phyloP scores from a whole-genome alignment of 1,284 basidiomycete genomes.

The Melampsora americana region DNA sequence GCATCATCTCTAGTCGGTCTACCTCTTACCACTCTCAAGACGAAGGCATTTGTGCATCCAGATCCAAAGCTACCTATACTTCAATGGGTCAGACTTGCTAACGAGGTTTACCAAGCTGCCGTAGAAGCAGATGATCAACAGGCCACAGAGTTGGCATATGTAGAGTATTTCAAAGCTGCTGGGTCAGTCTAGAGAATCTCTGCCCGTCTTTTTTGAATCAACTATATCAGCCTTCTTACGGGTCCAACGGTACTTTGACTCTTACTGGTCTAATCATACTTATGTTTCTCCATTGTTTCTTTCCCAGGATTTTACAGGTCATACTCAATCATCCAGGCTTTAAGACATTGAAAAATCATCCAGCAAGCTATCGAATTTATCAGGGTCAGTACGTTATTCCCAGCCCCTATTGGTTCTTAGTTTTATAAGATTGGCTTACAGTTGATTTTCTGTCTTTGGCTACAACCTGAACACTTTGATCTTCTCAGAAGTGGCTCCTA shows the following conservation, averaged over 20 bases:
- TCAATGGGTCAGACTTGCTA: constrained; percentile 29
- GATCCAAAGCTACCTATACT: constrained; percentile 4
- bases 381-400: constrained; percentile 40
- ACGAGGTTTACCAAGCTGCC: constrained; percentile 8
- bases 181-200: constrained; percentile 25
- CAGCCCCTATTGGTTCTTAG: constrained; percentile 1
- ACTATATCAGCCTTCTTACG: not conserved
- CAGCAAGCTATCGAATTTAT: constrained; percentile 35
- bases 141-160: constrained; percentile 23
- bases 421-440: not conserved
- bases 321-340: constrained; percentile 40
- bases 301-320: constrained; percentile 35
- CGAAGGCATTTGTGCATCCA: constrained; percentile 13
- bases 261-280: not conserved
- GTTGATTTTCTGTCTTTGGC: not conserved
- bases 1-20: constrained; percentile 3
- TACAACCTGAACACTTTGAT: not conserved
- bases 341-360: constrained; percentile 7
- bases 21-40: constrained; percentile 32
- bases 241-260: constrained; percentile 5
- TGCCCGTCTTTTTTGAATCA: not conserved
- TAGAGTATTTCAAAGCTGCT: constrained; percentile 42
- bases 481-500: constrained; percentile 29
- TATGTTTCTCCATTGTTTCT: not conserved
- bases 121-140: constrained; percentile 21